Evolutionary conservation across 2,329 filamentous ascomycete genomes (phyloP).

Genomic region (Tolypocladium inflatum): DNA sequence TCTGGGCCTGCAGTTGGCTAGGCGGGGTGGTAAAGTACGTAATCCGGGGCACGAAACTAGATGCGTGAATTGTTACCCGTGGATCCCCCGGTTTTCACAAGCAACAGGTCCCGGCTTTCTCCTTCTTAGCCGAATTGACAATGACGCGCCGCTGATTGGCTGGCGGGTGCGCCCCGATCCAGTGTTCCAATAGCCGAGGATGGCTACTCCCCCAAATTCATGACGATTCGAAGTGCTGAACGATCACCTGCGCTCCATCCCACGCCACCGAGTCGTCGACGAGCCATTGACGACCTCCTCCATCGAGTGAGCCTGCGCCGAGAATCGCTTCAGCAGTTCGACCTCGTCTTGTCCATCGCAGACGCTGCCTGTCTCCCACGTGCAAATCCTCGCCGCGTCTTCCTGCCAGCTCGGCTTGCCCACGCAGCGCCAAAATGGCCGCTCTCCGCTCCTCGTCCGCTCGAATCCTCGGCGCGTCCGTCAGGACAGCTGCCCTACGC

Average conservation of each 20-base stretch:
- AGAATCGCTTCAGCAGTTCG: background rate
- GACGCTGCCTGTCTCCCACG: background rate
- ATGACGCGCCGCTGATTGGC: constrained; percentile 11
- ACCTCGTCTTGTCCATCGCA: background rate
- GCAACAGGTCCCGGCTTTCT: constrained; percentile 14
- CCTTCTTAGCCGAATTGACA: constrained; percentile 20
- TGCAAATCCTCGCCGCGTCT: background rate
- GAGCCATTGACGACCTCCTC: background rate
- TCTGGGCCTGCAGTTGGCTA: too few species aligned
- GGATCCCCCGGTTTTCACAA: background rate
- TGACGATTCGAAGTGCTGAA: background rate
- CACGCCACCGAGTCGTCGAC: background rate
- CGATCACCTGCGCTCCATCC: background rate
- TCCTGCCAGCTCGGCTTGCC: background rate
- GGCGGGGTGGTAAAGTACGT: too few species aligned
- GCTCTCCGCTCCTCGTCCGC: constrained; percentile 50
- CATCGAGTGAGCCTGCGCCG: background rate
- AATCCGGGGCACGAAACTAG: too few species aligned
- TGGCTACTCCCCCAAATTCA: constrained; percentile 4
- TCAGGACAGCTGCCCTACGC: constrained; percentile 25
- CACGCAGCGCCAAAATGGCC: constrained; percentile 33
- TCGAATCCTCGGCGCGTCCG: constrained; percentile 39
- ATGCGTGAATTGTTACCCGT: background rate
- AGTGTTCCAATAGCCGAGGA: constrained; percentile 9
- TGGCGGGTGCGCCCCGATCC: constrained; percentile 1